Conservation (phyloP, 75 land plant genomes). For the Pinus albicaulis region DNA sequence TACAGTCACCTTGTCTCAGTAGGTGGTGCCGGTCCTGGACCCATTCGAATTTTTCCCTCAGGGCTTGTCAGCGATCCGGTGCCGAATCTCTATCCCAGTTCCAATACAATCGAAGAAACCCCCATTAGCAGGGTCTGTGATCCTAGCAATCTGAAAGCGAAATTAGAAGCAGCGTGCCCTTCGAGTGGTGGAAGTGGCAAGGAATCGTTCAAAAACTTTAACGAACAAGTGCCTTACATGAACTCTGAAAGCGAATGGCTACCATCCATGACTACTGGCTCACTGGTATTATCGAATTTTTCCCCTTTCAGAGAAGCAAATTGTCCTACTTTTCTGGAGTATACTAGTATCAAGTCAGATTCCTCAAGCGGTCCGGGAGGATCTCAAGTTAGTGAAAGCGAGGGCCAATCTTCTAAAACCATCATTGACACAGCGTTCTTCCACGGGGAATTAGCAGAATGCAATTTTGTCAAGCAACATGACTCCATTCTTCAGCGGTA, state of each 20-base stretch:
- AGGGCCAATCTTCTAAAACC: neutral
- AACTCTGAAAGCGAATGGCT: neutral
- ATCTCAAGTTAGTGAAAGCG: neutral
- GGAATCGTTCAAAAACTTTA: neutral
- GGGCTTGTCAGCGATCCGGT: neutral
- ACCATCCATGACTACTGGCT: neutral
- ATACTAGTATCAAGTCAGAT: neutral
- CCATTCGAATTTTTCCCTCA: neutral
- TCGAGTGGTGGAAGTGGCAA: neutral
- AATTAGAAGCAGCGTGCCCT: neutral
- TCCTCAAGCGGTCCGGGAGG: neutral
- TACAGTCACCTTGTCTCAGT: neutral
- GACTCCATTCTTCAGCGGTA: neutral
- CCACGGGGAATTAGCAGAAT: neutral
- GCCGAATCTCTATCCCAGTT: neutral
- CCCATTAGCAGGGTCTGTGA: neutral
- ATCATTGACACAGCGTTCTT: neutral
- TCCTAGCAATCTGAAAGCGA: neutral
- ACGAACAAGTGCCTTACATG: neutral
- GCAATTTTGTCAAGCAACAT: neutral
- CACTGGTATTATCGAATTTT: neutral
- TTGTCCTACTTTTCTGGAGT: neutral
- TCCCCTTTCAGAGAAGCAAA: neutral
- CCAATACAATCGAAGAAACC: neutral
- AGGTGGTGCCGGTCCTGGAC: neutral